Evolutionary conservation across 768 basidiomycete species (phyloP).

Genomic region (Chlorophyllum brunneum): DNA sequence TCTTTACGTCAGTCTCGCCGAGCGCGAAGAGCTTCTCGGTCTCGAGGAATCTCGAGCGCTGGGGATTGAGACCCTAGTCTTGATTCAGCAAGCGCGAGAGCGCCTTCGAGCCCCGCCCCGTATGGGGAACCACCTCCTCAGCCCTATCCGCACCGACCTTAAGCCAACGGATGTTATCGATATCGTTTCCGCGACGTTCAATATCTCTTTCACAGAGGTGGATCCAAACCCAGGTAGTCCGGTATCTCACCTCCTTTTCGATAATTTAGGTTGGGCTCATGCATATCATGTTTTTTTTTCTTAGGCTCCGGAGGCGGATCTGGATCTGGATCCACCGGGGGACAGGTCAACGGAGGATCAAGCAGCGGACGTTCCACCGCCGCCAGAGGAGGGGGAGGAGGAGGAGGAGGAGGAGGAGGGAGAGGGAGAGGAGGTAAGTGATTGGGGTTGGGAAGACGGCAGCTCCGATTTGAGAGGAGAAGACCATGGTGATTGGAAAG

Average conservation of each 20-base stretch:
- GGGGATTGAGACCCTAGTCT: slow-evolving; percentile 50
- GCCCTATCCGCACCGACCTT: slow-evolving; percentile 1
- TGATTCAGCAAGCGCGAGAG: slow-evolving; percentile 54
- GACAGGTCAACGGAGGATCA: neutral
- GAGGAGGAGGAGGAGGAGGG: neutral
- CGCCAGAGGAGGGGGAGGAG: neutral
- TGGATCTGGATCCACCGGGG: neutral
- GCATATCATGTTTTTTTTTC: neutral
- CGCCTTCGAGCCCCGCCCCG: slow-evolving; percentile 29
- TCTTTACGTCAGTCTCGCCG: neutral
- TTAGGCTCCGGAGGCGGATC: neutral
- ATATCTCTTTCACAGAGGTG: neutral
- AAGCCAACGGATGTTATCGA: neutral
- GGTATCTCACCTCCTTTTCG: neutral
- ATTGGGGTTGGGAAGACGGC: neutral
- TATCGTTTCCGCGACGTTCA: slow-evolving; percentile 1
- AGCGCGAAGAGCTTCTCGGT: slow-evolving; percentile 31
- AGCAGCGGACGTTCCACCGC: neutral
- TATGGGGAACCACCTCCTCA: neutral
- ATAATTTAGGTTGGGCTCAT: neutral
- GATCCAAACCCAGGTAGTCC: neutral
- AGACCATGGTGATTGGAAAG: no score
- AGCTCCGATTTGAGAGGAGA: no score
- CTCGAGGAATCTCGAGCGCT: slow-evolving; percentile 51
- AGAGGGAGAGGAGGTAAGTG: neutral